phyloP scores from a whole-genome alignment of 2,329 filamentous ascomycete genomes.

The Alternaria consortialis region DNA sequence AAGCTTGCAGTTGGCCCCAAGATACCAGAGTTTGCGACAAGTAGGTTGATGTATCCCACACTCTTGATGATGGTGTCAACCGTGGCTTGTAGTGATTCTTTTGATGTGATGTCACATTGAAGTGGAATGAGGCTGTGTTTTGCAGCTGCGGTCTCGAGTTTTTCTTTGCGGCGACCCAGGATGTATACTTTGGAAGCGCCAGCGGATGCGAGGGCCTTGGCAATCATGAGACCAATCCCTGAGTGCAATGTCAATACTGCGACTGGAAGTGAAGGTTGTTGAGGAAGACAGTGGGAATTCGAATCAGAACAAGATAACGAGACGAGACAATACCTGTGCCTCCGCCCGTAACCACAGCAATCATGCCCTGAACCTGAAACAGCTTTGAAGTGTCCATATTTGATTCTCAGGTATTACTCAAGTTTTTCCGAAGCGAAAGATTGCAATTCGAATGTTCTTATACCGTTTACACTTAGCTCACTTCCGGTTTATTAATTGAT shows the following conservation, averaged over 20 bases:
- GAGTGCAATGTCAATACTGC: not conserved
- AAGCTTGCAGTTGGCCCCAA: not conserved
- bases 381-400: not conserved
- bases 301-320: not conserved
- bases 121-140: not conserved
- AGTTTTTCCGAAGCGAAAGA: not conserved
- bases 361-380: not conserved
- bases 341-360: not conserved
- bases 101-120: not conserved
- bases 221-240: not conserved
- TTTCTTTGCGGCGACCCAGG: not conserved
- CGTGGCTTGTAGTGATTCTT: not conserved
- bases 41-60: not conserved
- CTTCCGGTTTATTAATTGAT: not conserved
- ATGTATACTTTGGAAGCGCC: not conserved
- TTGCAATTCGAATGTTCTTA: not conserved
- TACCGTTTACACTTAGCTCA: not conserved
- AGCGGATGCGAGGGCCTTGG: not conserved
- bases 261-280: not conserved
- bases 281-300: not conserved
- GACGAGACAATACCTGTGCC: not conserved
- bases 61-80: not conserved
- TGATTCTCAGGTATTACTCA: not conserved
- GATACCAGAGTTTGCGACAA: not conserved
- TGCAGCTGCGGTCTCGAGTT: not conserved